Evolutionary conservation across 768 basidiomycete species (phyloP).

Genomic region (Leccinum pellstonianum): DNA sequence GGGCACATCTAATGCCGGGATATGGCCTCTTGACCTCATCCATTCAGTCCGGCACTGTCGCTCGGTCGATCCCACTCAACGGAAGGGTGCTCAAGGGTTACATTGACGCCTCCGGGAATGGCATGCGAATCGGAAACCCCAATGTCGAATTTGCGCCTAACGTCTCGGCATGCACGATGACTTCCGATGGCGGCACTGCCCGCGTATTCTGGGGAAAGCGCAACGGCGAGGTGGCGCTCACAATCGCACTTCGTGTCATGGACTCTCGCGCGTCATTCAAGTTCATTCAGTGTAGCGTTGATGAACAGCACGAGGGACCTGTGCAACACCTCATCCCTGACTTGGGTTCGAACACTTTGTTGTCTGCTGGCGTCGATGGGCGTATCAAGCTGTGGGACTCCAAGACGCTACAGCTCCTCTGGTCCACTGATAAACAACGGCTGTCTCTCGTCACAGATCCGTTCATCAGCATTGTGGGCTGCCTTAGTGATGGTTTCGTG

Average conservation of each 20-base stretch:
- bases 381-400: slow-evolving; percentile 73
- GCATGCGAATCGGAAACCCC: slow-evolving; percentile 66
- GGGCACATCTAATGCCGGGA: slow-evolving; percentile 59
- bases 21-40: slow-evolving; percentile 60
- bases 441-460: slow-evolving; percentile 44
- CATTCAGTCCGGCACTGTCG: slow-evolving; percentile 64
- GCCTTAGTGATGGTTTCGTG: slow-evolving; percentile 43
- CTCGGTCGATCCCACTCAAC: slow-evolving; percentile 68
- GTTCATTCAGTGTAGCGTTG: slow-evolving; percentile 47
- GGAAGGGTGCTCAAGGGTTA: slow-evolving; percentile 71
- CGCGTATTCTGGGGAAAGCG: slow-evolving; percentile 73
- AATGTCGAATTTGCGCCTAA: slow-evolving; percentile 74
- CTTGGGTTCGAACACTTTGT: slow-evolving; percentile 33
- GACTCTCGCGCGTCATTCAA: slow-evolving; percentile 48
- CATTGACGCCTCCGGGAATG: slow-evolving; percentile 60
- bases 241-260: slow-evolving; percentile 57
- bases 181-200: slow-evolving; percentile 63
- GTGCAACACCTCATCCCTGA: slow-evolving; percentile 60
- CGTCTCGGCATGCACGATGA: slow-evolving; percentile 55
- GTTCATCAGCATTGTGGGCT: slow-evolving; percentile 49
- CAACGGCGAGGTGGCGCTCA: slow-evolving; percentile 65
- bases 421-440: slow-evolving; percentile 51
- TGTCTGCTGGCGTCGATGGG: slow-evolving; percentile 63
- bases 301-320: slow-evolving; percentile 61
- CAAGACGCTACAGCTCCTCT: slow-evolving; percentile 52